A percentile compares a stretch with the other conserved stretches of the same genome.
These are phyloP conservation scores for Margaritispora aquatica DNA, from an alignment of 495 filamentous ascomycete species.

Conservation along the genomic window DNA sequence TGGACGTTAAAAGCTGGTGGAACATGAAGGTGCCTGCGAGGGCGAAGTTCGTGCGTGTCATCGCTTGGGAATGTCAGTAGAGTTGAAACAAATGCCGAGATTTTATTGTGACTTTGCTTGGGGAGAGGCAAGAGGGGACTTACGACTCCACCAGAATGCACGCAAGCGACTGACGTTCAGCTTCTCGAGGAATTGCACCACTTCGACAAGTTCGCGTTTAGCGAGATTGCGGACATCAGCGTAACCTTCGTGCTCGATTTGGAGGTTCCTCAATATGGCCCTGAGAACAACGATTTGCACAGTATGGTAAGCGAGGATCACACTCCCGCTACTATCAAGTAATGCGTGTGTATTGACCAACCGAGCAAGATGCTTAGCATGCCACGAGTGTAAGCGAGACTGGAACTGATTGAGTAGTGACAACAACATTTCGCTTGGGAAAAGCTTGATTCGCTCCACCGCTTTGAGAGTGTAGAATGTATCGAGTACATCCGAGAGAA, in stretches of 20 bases:
- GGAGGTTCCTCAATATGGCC: conserved; percentile 49
- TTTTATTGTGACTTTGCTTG: neutral
- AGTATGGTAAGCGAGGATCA: conserved; percentile 57
- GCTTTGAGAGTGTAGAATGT: conserved; percentile 55
- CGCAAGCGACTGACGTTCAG: conserved; percentile 46
- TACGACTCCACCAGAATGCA: conserved; percentile 48
- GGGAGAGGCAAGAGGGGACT: conserved; percentile 24
- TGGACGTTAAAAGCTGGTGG: conserved; percentile 6
- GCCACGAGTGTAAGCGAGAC: neutral
- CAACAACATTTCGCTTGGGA: conserved; percentile 6
- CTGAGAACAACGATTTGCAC: conserved; percentile 57
- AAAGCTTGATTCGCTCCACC: conserved; percentile 41
- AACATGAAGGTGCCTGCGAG: conserved; percentile 44
- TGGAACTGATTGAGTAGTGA: conserved; percentile 4
- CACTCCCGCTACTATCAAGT: conserved; percentile 36
- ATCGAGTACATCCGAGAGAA: conserved; percentile 54
- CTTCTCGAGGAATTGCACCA: conserved; percentile 54
- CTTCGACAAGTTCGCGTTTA: conserved; percentile 49
- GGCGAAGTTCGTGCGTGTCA: conserved; percentile 42
- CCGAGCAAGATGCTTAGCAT: conserved; percentile 8
- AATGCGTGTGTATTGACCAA: conserved; percentile 3
- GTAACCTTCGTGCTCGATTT: conserved; percentile 25
- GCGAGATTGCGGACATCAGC: conserved; percentile 38
- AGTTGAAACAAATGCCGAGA: neutral
- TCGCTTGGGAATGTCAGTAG: neutral